Evolutionary conservation across 805 yeast species (phyloP).

Genomic region (Saccharomyces eubayanus): DNA sequence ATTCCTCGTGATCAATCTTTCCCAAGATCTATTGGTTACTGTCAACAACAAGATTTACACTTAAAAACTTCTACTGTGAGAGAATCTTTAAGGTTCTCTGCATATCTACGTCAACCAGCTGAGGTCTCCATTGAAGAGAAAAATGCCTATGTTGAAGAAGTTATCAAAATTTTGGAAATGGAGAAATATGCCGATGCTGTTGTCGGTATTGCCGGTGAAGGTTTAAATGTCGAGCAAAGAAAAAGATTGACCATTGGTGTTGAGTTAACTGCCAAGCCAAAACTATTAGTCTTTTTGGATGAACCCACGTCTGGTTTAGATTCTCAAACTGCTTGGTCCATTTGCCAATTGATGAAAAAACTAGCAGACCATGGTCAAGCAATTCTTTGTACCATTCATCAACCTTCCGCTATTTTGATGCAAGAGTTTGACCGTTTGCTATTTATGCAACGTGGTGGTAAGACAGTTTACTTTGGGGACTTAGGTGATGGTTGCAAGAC

Average conservation of each 20-base stretch:
- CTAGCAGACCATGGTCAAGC: constrained; percentile 56
- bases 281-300: constrained; percentile 50
- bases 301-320: constrained; percentile 66
- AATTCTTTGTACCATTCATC: constrained; percentile 70
- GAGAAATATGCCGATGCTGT: constrained; percentile 57
- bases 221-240: constrained; percentile 54
- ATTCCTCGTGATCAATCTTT: constrained; percentile 50
- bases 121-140: constrained; percentile 46
- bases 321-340: constrained; percentile 62
- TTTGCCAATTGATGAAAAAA: constrained; percentile 52
- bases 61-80: constrained; percentile 58
- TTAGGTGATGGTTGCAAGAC: constrained; percentile 48
- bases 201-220: constrained; percentile 69
- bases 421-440: constrained; percentile 71
- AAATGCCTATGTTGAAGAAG: constrained; percentile 55
- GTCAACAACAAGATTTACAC: constrained; percentile 72
- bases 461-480: constrained; percentile 69
- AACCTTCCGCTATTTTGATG: constrained; percentile 73
- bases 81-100: constrained; percentile 61
- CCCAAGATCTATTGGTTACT: constrained; percentile 58
- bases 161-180: constrained; percentile 58
- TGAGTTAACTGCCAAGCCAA: constrained; percentile 59
- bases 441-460: constrained; percentile 62
- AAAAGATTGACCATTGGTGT: constrained; percentile 59
- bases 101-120: constrained; percentile 57